phyloP scores from a whole-genome alignment of 805 yeast genomes.

The Ogataea kodamae region DNA sequence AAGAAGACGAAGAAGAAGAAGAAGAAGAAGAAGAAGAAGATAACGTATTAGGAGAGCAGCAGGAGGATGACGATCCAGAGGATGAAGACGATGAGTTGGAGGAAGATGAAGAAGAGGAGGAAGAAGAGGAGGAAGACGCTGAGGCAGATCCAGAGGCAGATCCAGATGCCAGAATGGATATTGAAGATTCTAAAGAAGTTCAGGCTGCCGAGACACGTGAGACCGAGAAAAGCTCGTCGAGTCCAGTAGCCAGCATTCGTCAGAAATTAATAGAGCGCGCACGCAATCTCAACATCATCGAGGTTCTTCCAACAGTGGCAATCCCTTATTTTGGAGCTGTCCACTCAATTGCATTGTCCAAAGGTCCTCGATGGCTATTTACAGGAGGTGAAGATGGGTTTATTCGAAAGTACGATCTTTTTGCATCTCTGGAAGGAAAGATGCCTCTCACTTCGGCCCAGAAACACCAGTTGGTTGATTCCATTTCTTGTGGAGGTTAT shows the following conservation, averaged over 20 bases:
- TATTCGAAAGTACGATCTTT: slow-evolving; percentile 83
- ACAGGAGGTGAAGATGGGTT: slow-evolving; percentile 97
- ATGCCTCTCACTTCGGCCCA: slow-evolving; percentile 87
- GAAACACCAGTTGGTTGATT: slow-evolving; percentile 81
- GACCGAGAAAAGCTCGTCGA: neutral
- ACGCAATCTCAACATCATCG: slow-evolving; percentile 51
- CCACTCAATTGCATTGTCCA: slow-evolving; percentile 71
- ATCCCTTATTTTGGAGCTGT: slow-evolving; percentile 78
- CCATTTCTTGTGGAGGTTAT: slow-evolving; percentile 81
- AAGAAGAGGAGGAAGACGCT: slow-evolving; percentile 26
- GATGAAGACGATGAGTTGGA: slow-evolving; percentile 23
- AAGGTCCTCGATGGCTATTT: slow-evolving; percentile 80
- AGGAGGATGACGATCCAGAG: slow-evolving; percentile 11
- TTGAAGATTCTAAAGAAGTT: too few species aligned
- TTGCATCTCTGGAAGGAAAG: slow-evolving; percentile 81
- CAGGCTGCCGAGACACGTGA: slow-evolving; percentile 1
- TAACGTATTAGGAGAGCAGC: slow-evolving; percentile 18
- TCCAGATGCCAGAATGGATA: too few species aligned
- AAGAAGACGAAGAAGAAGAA: slow-evolving; percentile 22
- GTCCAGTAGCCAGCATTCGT: slow-evolving; percentile 9
- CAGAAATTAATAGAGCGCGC: slow-evolving; percentile 40
- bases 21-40: slow-evolving; percentile 23
- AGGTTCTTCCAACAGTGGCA: slow-evolving; percentile 81
- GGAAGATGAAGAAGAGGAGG: slow-evolving; percentile 13
- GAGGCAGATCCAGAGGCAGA: slow-evolving; percentile 21